Percentiles rank a stretch among this genome's conserved stretches.
Conservation (phyloP, 2,329 filamentous ascomycete genomes). For the Cladosporium sp. region DNA sequence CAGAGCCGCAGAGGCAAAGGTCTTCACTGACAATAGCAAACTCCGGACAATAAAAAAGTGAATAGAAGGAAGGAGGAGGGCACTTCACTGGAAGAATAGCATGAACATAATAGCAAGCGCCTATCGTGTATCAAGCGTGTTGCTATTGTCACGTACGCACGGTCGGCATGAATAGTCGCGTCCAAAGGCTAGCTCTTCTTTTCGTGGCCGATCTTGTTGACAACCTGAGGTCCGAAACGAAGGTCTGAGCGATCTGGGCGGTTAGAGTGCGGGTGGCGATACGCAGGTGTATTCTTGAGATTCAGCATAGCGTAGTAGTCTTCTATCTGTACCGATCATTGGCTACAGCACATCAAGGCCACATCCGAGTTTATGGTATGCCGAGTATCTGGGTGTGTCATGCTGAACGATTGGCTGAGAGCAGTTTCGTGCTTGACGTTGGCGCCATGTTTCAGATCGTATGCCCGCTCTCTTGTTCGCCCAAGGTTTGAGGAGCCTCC, state of each 20-base stretch:
- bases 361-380: background rate
- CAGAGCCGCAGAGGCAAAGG: conserved; percentile 32
- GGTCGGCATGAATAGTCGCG: conserved; percentile 29
- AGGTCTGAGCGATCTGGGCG: conserved; percentile 6
- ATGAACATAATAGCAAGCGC: conserved; percentile 10
- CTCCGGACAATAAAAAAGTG: conserved; percentile 34
- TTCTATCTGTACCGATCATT: background rate
- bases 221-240: conserved; percentile 25
- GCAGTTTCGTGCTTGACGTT: background rate
- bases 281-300: background rate
- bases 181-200: background rate
- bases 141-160: conserved; percentile 31
- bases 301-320: background rate
- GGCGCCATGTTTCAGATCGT: conserved; percentile 14
- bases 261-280: conserved; percentile 1
- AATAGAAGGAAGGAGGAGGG: conserved; percentile 21
- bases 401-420: conserved; percentile 2
- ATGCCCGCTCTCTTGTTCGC: background rate
- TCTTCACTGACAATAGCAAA: conserved; percentile 40
- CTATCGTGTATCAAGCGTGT: conserved; percentile 19
- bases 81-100: background rate
- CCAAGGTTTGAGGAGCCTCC: background rate
- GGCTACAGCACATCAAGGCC: background rate
- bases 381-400: conserved; percentile 9
- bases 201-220: conserved; percentile 16